Conservation (phyloP, 163 green algal genomes). For the Chlorella variabilis region DNA sequence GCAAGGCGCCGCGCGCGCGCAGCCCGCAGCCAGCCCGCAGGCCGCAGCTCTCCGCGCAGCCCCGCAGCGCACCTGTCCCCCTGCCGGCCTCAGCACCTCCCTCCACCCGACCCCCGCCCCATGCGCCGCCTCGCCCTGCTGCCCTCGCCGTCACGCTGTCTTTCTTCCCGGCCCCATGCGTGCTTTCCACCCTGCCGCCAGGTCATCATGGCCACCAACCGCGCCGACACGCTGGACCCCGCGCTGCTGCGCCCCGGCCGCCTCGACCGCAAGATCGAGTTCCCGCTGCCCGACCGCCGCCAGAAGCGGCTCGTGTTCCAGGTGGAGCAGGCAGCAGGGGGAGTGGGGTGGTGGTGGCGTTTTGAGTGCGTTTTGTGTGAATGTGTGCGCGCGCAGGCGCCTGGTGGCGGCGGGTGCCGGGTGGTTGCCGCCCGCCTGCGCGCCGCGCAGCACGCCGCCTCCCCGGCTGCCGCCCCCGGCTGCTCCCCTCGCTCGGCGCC, state of each 20-base stretch:
- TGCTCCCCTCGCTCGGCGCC: no score
- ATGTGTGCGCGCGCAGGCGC: no score
- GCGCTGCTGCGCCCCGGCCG: conserved; percentile 95
- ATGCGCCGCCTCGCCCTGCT: background rate
- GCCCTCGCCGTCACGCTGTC: no score
- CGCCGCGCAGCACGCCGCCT: no score
- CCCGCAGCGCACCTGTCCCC: no score
- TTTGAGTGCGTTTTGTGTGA: background rate
- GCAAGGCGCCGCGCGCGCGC: background rate
- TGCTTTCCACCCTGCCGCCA: conserved; percentile 26
- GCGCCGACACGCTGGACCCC: conserved; percentile 96
- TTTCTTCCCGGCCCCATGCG: no score
- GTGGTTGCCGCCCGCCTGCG: no score
- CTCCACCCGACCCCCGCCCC: no score
- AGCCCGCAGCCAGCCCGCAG: background rate
- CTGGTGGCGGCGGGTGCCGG: no score
- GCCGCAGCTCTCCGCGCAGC: no score
- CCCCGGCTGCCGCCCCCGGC: no score
- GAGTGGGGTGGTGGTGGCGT: background rate
- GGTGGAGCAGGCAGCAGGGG: conserved; percentile 46
- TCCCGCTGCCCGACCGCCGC: conserved; percentile 94
- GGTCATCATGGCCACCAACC: conserved; percentile 99
- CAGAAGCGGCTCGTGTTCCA: conserved; percentile 99
- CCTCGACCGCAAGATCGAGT: conserved; percentile 99
- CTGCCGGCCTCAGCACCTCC: no score